A percentile compares a stretch with the other conserved stretches of the same genome.
These are phyloP conservation scores for Hirsutella thompsonii DNA, from an alignment of 2,329 filamentous ascomycete genomes.

Conservation along the genomic window DNA sequence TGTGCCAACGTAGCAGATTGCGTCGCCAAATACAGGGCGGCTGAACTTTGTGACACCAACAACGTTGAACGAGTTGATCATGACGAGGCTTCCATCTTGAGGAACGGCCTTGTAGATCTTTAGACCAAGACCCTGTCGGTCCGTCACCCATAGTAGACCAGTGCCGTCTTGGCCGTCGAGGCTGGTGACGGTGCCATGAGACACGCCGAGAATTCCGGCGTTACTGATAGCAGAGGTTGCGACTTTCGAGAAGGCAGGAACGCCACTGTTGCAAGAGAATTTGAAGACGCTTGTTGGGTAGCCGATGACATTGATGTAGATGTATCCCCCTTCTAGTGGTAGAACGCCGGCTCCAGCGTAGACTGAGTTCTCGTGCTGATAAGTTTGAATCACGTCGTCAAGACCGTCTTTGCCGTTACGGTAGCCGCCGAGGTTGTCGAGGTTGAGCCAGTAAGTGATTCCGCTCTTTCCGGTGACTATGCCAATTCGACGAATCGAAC, in stretches of 20 bases:
- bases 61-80: slow-evolving; percentile 38
- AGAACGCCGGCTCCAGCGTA: slow-evolving; percentile 34
- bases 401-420: slow-evolving; percentile 20
- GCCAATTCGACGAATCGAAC: slow-evolving; percentile 30
- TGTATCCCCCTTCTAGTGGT: slow-evolving; percentile 33
- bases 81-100: slow-evolving; percentile 27
- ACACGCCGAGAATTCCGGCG: slow-evolving; percentile 39
- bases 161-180: slow-evolving; percentile 39
- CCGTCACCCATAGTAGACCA: slow-evolving; percentile 42
- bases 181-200: slow-evolving; percentile 43
- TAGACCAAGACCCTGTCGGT: slow-evolving; percentile 39
- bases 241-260: slow-evolving; percentile 40
- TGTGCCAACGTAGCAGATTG: slow-evolving; percentile 39
- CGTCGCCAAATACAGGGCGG: slow-evolving; percentile 44
- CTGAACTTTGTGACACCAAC: slow-evolving; percentile 42
- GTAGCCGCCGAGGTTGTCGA: slow-evolving; percentile 27
- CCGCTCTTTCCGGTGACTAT: slow-evolving; percentile 38
- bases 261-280: slow-evolving; percentile 37
- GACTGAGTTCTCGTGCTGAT: slow-evolving; percentile 29
- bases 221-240: slow-evolving; percentile 35
- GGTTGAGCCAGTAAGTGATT: slow-evolving; percentile 30
- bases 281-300: slow-evolving; percentile 44
- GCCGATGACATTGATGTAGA: slow-evolving; percentile 38
- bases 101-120: slow-evolving; percentile 40
- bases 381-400: slow-evolving; percentile 31